phyloP scores from a whole-genome alignment of 73 alveolate genomes.

The Tetrahymena thermophila region DNA sequence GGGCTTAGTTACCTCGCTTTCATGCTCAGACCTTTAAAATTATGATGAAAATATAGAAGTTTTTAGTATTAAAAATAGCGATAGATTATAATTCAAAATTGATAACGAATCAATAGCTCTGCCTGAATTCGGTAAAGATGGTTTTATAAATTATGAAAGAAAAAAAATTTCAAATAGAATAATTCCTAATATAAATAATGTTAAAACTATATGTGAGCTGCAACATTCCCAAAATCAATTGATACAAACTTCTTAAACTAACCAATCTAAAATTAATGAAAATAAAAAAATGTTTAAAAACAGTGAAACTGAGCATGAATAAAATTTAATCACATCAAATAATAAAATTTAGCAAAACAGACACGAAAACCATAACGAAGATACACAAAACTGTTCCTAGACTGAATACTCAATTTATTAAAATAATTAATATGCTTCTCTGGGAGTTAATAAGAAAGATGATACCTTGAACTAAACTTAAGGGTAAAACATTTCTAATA shows the following conservation, averaged over 20 bases:
- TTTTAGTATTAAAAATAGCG: neutral
- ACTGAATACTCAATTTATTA: neutral
- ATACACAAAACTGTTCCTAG: neutral
- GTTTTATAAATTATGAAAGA: neutral
- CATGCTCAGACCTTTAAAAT: neutral
- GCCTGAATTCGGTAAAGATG: neutral
- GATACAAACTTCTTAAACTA: no score
- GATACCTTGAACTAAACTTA: neutral
- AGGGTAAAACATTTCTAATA: neutral
- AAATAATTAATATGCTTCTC: neutral
- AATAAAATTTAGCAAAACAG: no score
- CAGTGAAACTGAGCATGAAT: neutral
- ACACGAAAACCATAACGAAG: neutral
- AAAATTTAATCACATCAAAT: neutral
- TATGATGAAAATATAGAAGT: neutral
- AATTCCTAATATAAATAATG: neutral
- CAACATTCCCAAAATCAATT: neutral
- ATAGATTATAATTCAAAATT: neutral
- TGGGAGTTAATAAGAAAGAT: neutral
- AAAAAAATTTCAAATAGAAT: neutral
- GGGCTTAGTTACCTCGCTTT: neutral
- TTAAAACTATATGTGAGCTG: neutral
- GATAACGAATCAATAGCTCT: neutral
- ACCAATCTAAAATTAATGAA: neutral
- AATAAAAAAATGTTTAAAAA: no score